A percentile compares a stretch with the other conserved stretches of the same genome.
phyloP scores from a whole-genome alignment of 805 yeast species.

The Clavispora carvajalis region DNA sequence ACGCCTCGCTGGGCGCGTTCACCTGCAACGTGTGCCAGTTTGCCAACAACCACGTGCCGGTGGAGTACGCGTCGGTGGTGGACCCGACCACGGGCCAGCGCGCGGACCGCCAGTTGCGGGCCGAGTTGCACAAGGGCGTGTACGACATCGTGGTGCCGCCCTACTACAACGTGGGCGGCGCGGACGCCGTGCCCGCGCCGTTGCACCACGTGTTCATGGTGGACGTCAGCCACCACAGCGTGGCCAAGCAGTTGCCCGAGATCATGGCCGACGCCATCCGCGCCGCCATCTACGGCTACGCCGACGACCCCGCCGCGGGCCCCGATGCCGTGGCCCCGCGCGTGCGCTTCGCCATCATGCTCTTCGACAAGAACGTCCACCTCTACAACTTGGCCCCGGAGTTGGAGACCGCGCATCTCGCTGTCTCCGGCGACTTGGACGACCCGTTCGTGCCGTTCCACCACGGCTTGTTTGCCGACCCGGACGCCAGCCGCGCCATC shows the following conservation, averaged over 20 bases:
- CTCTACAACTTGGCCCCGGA: slow-evolving; percentile 63
- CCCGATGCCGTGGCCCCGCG: slow-evolving; percentile 25
- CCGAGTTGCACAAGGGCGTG: slow-evolving; percentile 78
- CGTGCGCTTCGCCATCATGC: slow-evolving; percentile 55
- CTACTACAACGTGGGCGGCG: slow-evolving; percentile 55
- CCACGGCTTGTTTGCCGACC: slow-evolving; percentile 76
- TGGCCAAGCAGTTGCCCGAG: slow-evolving; percentile 54
- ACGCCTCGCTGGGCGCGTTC: slow-evolving; percentile 55
- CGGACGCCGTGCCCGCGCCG: slow-evolving; percentile 28
- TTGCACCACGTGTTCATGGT: slow-evolving; percentile 68
- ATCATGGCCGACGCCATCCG: slow-evolving; percentile 69
- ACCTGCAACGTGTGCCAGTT: slow-evolving; percentile 85
- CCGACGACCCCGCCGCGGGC: slow-evolving; percentile 8
- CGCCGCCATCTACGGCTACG: slow-evolving; percentile 40
- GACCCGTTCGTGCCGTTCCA: slow-evolving; percentile 80
- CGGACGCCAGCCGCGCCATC: slow-evolving; percentile 55
- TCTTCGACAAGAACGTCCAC: slow-evolving; percentile 68
- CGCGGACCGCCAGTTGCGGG: slow-evolving; percentile 56
- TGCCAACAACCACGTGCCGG: slow-evolving; percentile 58
- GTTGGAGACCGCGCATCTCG: slow-evolving; percentile 51
- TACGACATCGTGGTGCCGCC: slow-evolving; percentile 80
- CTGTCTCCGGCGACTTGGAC: slow-evolving; percentile 62
- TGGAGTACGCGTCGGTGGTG: slow-evolving; percentile 58
- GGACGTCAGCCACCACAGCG: slow-evolving; percentile 60
- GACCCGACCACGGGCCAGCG: slow-evolving; percentile 55